Evolutionary conservation across 495 filamentous ascomycete species (phyloP).

Genomic region (Penicillium canariense): DNA sequence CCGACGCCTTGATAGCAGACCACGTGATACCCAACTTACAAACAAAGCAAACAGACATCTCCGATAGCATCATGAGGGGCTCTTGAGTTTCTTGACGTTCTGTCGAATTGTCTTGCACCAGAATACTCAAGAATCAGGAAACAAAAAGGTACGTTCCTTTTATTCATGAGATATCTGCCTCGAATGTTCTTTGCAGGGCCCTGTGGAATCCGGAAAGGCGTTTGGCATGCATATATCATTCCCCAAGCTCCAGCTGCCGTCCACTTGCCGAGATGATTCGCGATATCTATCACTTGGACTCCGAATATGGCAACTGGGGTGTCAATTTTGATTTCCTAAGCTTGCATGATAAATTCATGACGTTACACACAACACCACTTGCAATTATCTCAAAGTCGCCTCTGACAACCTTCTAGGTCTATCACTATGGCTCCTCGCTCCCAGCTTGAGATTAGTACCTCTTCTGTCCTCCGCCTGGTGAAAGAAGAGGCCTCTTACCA

Average conservation of each 20-base stretch:
- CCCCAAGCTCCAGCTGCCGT: not conserved
- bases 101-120: not conserved
- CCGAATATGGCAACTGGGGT: not conserved
- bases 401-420: conserved; percentile 4
- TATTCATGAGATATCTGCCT: not conserved
- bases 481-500: conserved; percentile 92
- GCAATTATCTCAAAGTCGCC: not conserved
- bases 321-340: not conserved
- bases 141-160: conserved; percentile 4
- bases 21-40: conserved; percentile 17
- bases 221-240: not conserved
- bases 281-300: not conserved
- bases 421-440: conserved; percentile 67
- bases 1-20: not conserved
- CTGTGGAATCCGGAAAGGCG: too few relatives aligned
- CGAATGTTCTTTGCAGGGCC: not conserved
- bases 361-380: not conserved
- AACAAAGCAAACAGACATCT: conserved; percentile 27
- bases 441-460: conserved; percentile 68
- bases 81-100: not conserved
- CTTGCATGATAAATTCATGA: not conserved
- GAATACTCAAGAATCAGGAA: not conserved
- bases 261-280: not conserved
- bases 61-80: conserved; percentile 23
- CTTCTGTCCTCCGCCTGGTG: conserved; percentile 73